Base-by-base conservation (phyloP, 257 asterid genomes). In the Solanum tarapatanum region DNA sequence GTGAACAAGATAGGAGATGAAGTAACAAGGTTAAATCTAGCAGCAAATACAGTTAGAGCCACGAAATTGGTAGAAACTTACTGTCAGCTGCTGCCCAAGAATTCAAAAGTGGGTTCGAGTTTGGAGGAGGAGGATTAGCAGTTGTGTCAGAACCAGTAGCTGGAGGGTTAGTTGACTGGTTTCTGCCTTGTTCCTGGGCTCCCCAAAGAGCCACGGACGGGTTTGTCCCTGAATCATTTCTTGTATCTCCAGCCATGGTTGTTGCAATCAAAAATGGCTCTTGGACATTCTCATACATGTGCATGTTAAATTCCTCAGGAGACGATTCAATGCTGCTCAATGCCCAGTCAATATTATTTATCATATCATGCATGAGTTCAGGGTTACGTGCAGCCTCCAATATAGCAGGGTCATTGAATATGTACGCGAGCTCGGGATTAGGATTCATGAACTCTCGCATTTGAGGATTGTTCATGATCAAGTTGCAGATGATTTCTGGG, bases 331-430 rank as follows among this genome's bases (percentile, higher is more conserved):
- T 92, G 87, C 90, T 90, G 86, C 94, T 92, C 94, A 92, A 91
- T 37, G 95, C 93, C 88, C 94, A 91, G 88, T 93, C 94, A 14
- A 93, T 93, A 86, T 90, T 90, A 14, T 94, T 92, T 94, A 93
- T 91, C 94, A 91, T 92, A 90, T 92, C 96, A 58, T 94, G 93
- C 96, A 93, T 92, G 82, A 92, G 88, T 82, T 93, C 96, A 84
- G 96, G 96, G 89, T 92, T 92, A 23, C 91, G 89, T 86, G 93
- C 93, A 90, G 94, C 94, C 73, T 92, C 94, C 94, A 92, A 91
- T 75, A 91, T 93, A 72, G 92, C 89, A 30, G 94, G 94, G 88
- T 93, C 96, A 89, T 89, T 92, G 73, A 93, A 91, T 80, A 92
- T 62, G 82, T 91, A 94, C 10, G 92, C 90, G 39, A 92, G 94